Conservation (phyloP, 495 filamentous ascomycete species). For the Physcia stellaris region DNA sequence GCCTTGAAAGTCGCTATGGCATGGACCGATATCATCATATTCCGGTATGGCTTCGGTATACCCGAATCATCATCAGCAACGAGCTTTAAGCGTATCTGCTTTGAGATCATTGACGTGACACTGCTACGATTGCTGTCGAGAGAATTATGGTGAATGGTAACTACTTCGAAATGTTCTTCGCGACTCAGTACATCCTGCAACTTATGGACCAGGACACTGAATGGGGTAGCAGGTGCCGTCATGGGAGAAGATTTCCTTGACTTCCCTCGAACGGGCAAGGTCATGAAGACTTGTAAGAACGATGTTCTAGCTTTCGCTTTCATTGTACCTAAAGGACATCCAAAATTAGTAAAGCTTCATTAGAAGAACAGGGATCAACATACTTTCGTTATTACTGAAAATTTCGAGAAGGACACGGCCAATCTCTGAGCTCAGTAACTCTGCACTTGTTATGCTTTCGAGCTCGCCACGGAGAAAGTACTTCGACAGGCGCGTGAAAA, state of each 20-base stretch:
- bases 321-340: too few species aligned
- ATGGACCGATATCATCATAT: conserved; percentile 96
- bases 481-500: conserved; percentile 67
- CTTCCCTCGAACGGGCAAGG: conserved; percentile 31
- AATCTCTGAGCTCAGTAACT: conserved; percentile 79
- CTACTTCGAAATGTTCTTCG: conserved; percentile 94
- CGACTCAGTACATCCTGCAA: conserved; percentile 90
- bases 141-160: conserved; percentile 86
- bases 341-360: too few species aligned
- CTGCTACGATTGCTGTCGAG: conserved; percentile 87
- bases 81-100: conserved; percentile 82
- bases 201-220: conserved; percentile 86
- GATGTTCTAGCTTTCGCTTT: conserved; percentile 49
- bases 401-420: conserved; percentile 71
- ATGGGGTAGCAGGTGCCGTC: conserved; percentile 60
- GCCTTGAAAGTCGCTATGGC: conserved; percentile 97
- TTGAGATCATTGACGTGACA: conserved; percentile 88
- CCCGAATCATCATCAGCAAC: conserved; percentile 83
- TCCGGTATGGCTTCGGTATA: conserved; percentile 71
- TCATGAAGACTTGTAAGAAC: conserved; percentile 96
- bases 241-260: conserved; percentile 47
- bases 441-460: conserved; percentile 93
- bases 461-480: conserved; percentile 81
- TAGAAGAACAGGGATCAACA: background rate
- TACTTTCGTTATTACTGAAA: conserved; percentile 50